These are phyloP conservation scores for Cinnamomum chago DNA, from an alignment of 164 flowering plant species.

Conservation along the genomic window DNA sequence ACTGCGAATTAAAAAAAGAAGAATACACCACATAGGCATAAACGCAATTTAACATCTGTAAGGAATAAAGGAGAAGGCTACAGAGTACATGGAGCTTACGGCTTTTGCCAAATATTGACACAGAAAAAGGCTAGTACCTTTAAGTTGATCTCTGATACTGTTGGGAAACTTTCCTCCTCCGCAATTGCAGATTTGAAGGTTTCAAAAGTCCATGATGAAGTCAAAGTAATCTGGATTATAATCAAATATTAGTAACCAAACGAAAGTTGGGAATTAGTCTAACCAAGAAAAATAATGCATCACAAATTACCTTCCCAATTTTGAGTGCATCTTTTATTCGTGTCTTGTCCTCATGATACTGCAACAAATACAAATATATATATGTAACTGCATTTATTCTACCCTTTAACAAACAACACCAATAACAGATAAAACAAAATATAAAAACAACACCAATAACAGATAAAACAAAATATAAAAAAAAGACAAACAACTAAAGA, in stretches of 20 bases:
- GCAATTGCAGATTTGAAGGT: slow-evolving; percentile 60
- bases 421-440: background rate
- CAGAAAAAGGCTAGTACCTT: slow-evolving; percentile 42
- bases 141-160: slow-evolving; percentile 60
- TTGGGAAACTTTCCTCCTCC: slow-evolving; percentile 36
- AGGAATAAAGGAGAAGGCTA: background rate
- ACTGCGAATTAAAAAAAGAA: background rate
- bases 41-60: too few species aligned
- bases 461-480: background rate
- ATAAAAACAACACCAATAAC: background rate
- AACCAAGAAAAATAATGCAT: background rate
- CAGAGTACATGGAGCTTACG: background rate
- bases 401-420: background rate
- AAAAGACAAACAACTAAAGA: background rate
- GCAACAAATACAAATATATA: slow-evolving; percentile 14
- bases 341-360: slow-evolving; percentile 85
- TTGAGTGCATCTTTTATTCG: slow-evolving; percentile 73
- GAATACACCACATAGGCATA: background rate
- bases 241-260: background rate
- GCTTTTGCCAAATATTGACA: background rate
- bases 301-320: slow-evolving; percentile 53
- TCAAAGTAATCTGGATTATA: slow-evolving; percentile 43
- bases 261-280: background rate
- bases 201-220: slow-evolving; percentile 63
- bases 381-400: background rate